phyloP scores from a whole-genome alignment of 306 rosid genomes.

The Citrullus mucosospermus region DNA sequence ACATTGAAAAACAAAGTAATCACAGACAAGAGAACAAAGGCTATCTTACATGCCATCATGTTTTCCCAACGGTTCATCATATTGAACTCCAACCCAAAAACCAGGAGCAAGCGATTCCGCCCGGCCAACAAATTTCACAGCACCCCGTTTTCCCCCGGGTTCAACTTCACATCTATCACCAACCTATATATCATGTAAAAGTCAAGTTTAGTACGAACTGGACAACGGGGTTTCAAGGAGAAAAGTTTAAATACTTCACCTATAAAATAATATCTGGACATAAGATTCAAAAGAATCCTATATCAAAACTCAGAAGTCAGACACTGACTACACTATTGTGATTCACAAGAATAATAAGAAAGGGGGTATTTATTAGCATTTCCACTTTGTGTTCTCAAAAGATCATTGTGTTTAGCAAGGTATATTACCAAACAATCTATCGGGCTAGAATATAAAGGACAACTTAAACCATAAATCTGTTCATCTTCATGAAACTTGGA shows the following conservation, averaged over 20 bases:
- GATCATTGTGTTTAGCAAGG: no score
- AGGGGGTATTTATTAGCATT: neutral
- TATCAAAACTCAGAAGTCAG: neutral
- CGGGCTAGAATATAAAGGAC: no score
- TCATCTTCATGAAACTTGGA: neutral
- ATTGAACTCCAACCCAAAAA: slow-evolving; percentile 89
- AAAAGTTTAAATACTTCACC: neutral
- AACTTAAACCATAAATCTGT: neutral
- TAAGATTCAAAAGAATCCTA: neutral
- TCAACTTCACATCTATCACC: slow-evolving; percentile 96
- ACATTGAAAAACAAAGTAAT: neutral
- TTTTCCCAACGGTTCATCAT: slow-evolving; percentile 95
- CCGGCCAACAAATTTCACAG: slow-evolving; percentile 55
- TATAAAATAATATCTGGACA: neutral
- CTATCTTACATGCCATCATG: slow-evolving; percentile 82
- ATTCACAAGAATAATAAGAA: neutral
- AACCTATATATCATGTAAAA: slow-evolving; percentile 33
- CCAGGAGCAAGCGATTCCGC: slow-evolving; percentile 84
- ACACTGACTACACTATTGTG: neutral
- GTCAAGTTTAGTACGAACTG: neutral
- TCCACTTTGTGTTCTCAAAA: neutral
- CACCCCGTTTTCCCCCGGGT: slow-evolving; percentile 77
- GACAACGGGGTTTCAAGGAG: neutral
- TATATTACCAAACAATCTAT: no score
- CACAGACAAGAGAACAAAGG: neutral